Base-by-base conservation (phyloP, 2,329 filamentous ascomycete genomes). In the Diplodia mutila region DNA sequence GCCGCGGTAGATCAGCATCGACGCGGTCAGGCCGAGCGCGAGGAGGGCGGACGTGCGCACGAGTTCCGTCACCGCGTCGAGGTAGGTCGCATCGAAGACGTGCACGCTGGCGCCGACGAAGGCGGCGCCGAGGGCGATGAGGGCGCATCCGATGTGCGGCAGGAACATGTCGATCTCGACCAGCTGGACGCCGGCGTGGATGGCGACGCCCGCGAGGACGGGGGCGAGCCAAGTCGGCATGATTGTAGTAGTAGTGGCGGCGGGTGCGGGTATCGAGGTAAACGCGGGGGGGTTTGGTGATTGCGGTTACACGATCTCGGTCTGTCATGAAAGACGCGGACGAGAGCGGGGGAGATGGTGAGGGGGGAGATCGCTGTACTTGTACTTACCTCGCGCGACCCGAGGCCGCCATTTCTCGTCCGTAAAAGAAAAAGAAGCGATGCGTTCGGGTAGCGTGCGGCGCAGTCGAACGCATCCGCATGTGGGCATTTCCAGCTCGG, bases 1-100 rank as follows among this genome's bases (percentile, higher is more conserved):
- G 6, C 73, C 51, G 23, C 80, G 75, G 61, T 80, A 59, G 9
- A 81, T 14, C 18, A 66, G 52, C 25, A 59, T 66, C 23, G 64
- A 66, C 1, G 29, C 11, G 2, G 42, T 12, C 37, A 66, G 3
- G 1, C 64, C 53, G 1, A 25, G 18, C 27, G 32, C 4, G 32
- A 57, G 39, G 25, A 54, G 46, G 4, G 64, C 53, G 2, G n/a
- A 16, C 4, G 6, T 12, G 3, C 16, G n/a, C 6, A 27, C 25
- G n/a, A 66, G 27, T 25, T 23, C 48, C 6, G 5, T 8, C 16
- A 29, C 5, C 12, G 55, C 55, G 14, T 18, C 16, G 12, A 25
- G 0, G 32, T 34, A 34, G 8, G 52, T 29, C 9, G 27, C 25
- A 12, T 23, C 11, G 51, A 55, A 46, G 14, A 66, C 18, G 21